Percentiles rank a stretch among this genome's conserved stretches.
Conservation (phyloP, 805 yeast species). For the Candida insectorum region DNA sequence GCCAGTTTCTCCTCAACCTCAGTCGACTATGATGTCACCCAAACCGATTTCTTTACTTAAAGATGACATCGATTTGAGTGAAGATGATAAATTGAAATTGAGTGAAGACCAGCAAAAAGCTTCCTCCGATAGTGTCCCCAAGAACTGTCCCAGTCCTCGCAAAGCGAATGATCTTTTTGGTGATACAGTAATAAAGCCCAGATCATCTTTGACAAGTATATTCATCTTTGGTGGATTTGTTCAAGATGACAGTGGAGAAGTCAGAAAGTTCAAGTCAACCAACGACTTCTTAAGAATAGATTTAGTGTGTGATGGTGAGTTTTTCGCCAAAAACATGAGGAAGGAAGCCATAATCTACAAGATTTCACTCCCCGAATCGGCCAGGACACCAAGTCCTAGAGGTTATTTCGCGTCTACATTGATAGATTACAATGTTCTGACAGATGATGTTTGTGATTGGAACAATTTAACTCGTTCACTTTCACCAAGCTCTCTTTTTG, state of each 20-base stretch:
- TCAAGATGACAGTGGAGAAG: constrained; percentile 2
- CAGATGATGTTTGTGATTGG: constrained; percentile 20
- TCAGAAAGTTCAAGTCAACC: constrained; percentile 24
- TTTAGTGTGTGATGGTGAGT: constrained; percentile 18
- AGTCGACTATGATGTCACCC: constrained; percentile 6
- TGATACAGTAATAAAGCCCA: constrained; percentile 14
- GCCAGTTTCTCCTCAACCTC: constrained; percentile 20
- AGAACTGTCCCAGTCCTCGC: not conserved
- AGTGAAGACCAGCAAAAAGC: constrained; percentile 2
- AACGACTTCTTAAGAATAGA: constrained; percentile 35
- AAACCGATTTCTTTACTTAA: constrained; percentile 1
- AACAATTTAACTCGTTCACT: constrained; percentile 7
- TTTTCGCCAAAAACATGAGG: constrained; percentile 8
- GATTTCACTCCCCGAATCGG: constrained; percentile 5
- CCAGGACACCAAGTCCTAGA: constrained; percentile 32
- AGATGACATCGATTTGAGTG: constrained; percentile 1
- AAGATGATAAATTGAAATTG: not conserved
- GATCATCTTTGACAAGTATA: constrained; percentile 21
- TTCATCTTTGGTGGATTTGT: constrained; percentile 41
- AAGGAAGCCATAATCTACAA: constrained; percentile 16
- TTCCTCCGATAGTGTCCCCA: not conserved
- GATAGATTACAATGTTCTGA: constrained; percentile 18
- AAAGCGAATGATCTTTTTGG: constrained; percentile 12
- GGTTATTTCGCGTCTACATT: constrained; percentile 37
- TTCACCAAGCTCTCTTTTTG: constrained; percentile 9